Evolutionary conservation across 768 basidiomycete species (phyloP).

Genomic region (Termitomyces sp.): DNA sequence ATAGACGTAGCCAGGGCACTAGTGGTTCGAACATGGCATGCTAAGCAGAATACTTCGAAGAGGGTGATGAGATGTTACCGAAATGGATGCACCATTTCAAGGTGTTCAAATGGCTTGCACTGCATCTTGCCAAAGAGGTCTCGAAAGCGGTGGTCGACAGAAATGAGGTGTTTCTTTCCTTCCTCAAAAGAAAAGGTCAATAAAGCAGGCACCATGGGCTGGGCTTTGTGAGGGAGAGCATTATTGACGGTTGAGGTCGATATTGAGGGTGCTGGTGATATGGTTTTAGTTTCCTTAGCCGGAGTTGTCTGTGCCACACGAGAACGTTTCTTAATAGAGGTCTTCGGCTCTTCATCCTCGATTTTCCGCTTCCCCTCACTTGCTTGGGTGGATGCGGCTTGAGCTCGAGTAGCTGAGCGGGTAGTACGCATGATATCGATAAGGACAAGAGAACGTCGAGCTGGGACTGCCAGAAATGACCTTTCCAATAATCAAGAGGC

Average conservation of each 20-base stretch:
- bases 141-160: constrained; percentile 65
- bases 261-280: neutral
- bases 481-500: neutral
- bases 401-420: constrained; percentile 25
- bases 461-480: neutral
- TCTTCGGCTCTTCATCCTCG: constrained; percentile 5
- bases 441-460: constrained; percentile 3
- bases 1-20: constrained; percentile 74
- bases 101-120: constrained; percentile 75
- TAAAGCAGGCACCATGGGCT: constrained; percentile 57
- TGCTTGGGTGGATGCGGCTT: constrained; percentile 9
- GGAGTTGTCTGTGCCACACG: constrained; percentile 4
- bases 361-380: constrained; percentile 16
- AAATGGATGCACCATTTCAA: constrained; percentile 81
- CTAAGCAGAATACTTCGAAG: neutral
- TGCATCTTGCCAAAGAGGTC: constrained; percentile 59
- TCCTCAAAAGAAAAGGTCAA: constrained; percentile 76
- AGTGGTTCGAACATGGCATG: neutral
- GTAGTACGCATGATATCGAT: constrained; percentile 24
- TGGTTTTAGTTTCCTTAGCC: neutral
- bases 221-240: constrained; percentile 11
- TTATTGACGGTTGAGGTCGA: constrained; percentile 7
- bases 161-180: constrained; percentile 68
- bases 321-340: constrained; percentile 8
- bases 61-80: constrained; percentile 38